Conservation (phyloP, 345 rosid genomes). For the Carallia pectinifolia region DNA sequence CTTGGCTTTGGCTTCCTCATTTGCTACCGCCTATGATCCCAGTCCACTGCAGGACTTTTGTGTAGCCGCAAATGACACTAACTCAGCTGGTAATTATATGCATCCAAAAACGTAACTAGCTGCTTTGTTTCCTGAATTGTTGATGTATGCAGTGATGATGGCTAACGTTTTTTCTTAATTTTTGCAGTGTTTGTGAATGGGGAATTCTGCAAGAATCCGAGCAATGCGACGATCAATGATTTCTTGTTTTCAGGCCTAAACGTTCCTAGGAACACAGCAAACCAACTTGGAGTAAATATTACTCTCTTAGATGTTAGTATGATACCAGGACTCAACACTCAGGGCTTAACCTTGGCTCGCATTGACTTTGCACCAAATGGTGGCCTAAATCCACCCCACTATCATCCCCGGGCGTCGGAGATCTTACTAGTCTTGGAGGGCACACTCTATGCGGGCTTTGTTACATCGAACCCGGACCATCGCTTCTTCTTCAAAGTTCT, state of each 20-base stretch:
- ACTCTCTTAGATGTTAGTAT: background rate
- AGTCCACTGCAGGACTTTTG: constrained; percentile 19
- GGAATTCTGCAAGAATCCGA: constrained; percentile 11
- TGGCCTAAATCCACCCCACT: constrained; percentile 9
- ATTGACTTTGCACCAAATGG: constrained; percentile 10
- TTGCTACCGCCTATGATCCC: constrained; percentile 13
- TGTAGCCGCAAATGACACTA: background rate
- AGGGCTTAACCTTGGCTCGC: constrained; percentile 9
- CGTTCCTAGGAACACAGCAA: background rate
- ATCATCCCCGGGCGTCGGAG: constrained; percentile 22
- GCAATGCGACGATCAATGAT: background rate
- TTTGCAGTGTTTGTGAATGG: constrained; percentile 12
- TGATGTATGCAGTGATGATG: background rate
- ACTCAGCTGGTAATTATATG: background rate
- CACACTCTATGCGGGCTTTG: constrained; percentile 17
- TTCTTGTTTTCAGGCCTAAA: constrained; percentile 10
- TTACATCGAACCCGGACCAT: constrained; percentile 13
- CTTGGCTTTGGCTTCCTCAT: constrained; percentile 9
- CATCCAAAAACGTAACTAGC: background rate
- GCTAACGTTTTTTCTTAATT: background rate
- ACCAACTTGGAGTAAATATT: constrained; percentile 10
- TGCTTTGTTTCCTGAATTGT: background rate
- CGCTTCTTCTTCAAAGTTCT: constrained; percentile 15
- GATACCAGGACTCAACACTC: constrained; percentile 17
- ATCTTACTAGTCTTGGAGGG: constrained; percentile 13